phyloP scores from a whole-genome alignment of 495 filamentous ascomycete species.

The Daldinia decipiens region DNA sequence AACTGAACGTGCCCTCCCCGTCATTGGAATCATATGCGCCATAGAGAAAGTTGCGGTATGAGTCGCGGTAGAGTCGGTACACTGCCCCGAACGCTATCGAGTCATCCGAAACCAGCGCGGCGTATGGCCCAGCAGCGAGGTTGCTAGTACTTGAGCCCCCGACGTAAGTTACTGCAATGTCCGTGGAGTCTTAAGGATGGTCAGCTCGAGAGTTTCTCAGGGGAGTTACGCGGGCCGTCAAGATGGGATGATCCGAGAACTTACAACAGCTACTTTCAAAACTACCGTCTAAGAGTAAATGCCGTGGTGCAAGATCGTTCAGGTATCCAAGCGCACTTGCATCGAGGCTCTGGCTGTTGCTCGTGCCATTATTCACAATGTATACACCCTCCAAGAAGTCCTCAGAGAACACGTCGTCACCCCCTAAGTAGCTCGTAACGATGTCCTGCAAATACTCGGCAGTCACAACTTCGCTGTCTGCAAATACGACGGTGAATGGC shows the following conservation, averaged over 20 bases:
- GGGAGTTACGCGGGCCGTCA: background rate
- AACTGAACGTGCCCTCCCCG: slow-evolving; percentile 11
- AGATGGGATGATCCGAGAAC: background rate
- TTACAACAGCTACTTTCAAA: slow-evolving; percentile 1
- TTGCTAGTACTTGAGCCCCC: background rate
- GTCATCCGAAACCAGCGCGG: background rate
- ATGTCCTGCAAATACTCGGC: background rate
- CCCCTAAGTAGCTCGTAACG: slow-evolving; percentile 31
- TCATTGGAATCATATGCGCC: background rate
- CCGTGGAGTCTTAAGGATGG: background rate
- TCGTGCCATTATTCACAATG: slow-evolving; percentile 40
- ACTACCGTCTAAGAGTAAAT: background rate
- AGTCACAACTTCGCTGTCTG: background rate
- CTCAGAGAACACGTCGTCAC: slow-evolving; percentile 41
- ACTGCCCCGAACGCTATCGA: background rate
- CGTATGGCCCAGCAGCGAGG: background rate
- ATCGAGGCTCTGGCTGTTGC: slow-evolving; percentile 42
- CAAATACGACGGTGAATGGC: background rate
- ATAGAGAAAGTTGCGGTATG: background rate
- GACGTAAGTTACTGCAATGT: background rate
- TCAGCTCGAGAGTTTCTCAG: background rate
- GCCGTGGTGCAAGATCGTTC: background rate
- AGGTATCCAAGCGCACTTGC: background rate
- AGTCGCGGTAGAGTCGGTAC: background rate
- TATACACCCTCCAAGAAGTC: slow-evolving; percentile 51